phyloP scores from a whole-genome alignment of 371 early-diverging fungal species.

The Circinella umbellata region DNA sequence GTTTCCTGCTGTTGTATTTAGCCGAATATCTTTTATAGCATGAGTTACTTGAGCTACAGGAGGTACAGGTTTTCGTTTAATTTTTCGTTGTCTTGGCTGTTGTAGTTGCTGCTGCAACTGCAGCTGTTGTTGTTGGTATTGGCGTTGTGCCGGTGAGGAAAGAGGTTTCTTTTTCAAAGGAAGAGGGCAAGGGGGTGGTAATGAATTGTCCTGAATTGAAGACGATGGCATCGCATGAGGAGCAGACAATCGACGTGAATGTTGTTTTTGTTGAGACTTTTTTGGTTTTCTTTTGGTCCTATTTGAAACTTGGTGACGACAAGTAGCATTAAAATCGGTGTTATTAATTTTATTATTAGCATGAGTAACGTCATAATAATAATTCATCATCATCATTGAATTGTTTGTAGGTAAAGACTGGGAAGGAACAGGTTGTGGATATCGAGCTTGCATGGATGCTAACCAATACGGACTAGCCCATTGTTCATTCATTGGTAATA shows the following conservation, averaged over 20 bases:
- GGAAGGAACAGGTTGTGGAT: conserved; percentile 9
- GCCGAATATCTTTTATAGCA: not conserved
- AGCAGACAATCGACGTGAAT: conserved; percentile 2
- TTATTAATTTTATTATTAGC: not conserved
- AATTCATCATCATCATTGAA: conserved; percentile 2
- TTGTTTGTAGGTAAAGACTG: not conserved
- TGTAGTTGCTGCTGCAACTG: conserved; percentile 1
- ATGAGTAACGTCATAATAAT: not conserved
- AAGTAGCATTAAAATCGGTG: not conserved
- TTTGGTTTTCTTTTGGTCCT: not conserved
- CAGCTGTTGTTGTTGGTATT: not conserved
- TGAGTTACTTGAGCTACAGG: not conserved
- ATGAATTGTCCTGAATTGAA: not conserved
- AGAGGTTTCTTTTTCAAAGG: no score
- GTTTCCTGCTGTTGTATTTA: not conserved
- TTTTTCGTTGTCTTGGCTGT: not conserved
- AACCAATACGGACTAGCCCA: conserved; percentile 19
- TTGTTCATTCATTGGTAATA: conserved; percentile 7
- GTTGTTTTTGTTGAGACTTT: not conserved
- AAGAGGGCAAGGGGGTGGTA: no score
- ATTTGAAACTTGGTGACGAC: conserved; percentile 6
- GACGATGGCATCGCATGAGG: conserved; percentile 2
- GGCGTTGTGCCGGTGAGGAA: not conserved
- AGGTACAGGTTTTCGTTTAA: conserved; percentile 16
- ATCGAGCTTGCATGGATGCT: conserved; percentile 16